phyloP scores from a whole-genome alignment of 441 rosid species.

The Breynia disticha region DNA sequence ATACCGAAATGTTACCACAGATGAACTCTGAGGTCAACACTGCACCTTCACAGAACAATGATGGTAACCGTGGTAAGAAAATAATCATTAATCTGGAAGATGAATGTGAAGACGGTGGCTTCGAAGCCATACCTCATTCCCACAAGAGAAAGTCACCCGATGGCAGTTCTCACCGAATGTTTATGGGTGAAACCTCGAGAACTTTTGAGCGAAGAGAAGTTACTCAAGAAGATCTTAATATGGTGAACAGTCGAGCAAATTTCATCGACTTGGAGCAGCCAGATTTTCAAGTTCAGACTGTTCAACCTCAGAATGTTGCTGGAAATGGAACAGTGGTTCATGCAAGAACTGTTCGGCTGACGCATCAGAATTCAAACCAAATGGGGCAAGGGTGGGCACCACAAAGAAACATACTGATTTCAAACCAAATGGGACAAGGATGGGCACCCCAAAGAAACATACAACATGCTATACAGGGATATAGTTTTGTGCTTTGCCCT shows the following conservation, averaged over 20 bases:
- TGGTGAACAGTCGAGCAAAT: background rate
- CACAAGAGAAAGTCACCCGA: slow-evolving; percentile 29
- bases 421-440: too few species aligned
- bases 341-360: background rate
- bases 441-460: slow-evolving; percentile 22
- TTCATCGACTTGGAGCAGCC: background rate
- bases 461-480: slow-evolving; percentile 20
- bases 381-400: slow-evolving; percentile 12
- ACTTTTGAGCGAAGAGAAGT: background rate
- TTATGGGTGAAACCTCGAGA: slow-evolving; percentile 14
- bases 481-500: slow-evolving; percentile 5
- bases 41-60: too few species aligned
- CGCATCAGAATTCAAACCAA: background rate
- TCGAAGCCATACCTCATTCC: slow-evolving; percentile 15
- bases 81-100: background rate
- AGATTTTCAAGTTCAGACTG: background rate
- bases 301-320: background rate
- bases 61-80: too few species aligned
- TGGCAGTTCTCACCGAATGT: slow-evolving; percentile 1
- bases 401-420: too few species aligned
- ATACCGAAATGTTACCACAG: too few species aligned
- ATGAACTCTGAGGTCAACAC: too few species aligned
- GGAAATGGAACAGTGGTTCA: background rate
- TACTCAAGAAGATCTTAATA: slow-evolving; percentile 4
- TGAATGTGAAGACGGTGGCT: slow-evolving; percentile 17